Conservation (phyloP, 1,284 basidiomycete genomes). For the Boletus nobilissimus region DNA sequence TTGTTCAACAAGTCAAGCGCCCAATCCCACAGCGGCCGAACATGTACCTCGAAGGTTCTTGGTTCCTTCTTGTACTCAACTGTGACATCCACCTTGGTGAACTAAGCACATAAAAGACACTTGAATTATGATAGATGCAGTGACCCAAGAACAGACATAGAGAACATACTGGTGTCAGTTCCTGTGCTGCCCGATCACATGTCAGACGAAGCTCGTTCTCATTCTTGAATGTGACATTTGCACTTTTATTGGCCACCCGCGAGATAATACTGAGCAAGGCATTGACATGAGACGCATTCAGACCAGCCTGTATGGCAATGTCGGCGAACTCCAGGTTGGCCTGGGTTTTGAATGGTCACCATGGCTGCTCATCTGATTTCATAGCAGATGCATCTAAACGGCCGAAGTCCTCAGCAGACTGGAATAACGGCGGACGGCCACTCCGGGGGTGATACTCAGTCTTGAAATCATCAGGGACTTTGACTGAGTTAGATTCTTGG, state of each 20-base stretch:
- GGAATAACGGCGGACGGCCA: neutral
- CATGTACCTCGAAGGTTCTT: neutral
- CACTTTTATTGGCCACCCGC: neutral
- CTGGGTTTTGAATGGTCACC: neutral
- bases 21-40: conserved; percentile 43
- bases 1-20: conserved; percentile 36
- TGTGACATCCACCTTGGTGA: no score
- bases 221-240: neutral
- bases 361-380: neutral
- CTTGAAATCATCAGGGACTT: neutral
- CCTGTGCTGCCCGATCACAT: neutral
- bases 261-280: neutral
- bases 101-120: no score
- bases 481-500: no score
- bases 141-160: no score
- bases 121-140: no score
- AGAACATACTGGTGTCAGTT: neutral
- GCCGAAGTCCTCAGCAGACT: neutral
- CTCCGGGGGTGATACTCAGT: neutral
- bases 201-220: neutral
- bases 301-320: neutral
- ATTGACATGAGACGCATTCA: neutral
- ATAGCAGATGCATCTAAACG: neutral
- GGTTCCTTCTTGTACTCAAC: neutral
- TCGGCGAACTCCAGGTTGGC: neutral